Evolutionary conservation across 495 filamentous ascomycete species (phyloP).

Genomic region (Aspergillus leporis): DNA sequence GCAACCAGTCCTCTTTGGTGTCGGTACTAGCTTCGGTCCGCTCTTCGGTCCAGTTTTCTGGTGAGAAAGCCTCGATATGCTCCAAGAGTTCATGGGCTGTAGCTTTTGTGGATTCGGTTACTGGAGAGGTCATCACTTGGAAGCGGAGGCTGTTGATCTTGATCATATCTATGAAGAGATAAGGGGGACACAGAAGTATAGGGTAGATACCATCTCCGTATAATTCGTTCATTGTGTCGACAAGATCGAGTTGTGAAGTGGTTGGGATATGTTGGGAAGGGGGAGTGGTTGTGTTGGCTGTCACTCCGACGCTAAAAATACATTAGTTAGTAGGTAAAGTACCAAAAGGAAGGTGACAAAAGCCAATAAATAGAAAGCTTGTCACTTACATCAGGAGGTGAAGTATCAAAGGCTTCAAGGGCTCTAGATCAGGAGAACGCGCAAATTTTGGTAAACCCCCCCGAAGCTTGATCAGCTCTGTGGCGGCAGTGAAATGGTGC

Average conservation of each 20-base stretch:
- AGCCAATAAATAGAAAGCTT: too few species aligned
- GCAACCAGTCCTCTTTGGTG: slow-evolving; percentile 25
- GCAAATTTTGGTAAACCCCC: slow-evolving; percentile 21
- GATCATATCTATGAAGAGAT: slow-evolving; percentile 10
- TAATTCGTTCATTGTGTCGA: slow-evolving; percentile 17
- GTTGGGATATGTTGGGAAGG: slow-evolving; percentile 22
- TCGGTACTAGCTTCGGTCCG: slow-evolving; percentile 25
- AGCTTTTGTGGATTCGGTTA: slow-evolving; percentile 10
- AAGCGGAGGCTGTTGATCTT: slow-evolving; percentile 13
- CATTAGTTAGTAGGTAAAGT: too few species aligned
- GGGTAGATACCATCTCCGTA: slow-evolving; percentile 12
- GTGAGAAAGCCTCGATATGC: slow-evolving; percentile 25
- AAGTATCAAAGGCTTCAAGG: neutral
- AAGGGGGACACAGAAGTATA: slow-evolving; percentile 6
- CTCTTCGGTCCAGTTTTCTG: slow-evolving; percentile 5
- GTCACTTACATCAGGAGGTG: slow-evolving; percentile 7
- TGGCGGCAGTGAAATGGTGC: slow-evolving; percentile 24
- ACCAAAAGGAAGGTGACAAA: neutral
- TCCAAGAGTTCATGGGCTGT: slow-evolving; percentile 20
- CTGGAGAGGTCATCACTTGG: slow-evolving; percentile 18
- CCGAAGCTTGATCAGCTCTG: slow-evolving; percentile 25
- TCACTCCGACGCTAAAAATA: slow-evolving; percentile 20
- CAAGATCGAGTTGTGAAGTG: slow-evolving; percentile 15
- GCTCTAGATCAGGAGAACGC: neutral
- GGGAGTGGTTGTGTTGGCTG: slow-evolving; percentile 37